Evolutionary conservation across 2,329 filamentous ascomycete genomes (phyloP).

Genomic region (Aureobasidium sp.): DNA sequence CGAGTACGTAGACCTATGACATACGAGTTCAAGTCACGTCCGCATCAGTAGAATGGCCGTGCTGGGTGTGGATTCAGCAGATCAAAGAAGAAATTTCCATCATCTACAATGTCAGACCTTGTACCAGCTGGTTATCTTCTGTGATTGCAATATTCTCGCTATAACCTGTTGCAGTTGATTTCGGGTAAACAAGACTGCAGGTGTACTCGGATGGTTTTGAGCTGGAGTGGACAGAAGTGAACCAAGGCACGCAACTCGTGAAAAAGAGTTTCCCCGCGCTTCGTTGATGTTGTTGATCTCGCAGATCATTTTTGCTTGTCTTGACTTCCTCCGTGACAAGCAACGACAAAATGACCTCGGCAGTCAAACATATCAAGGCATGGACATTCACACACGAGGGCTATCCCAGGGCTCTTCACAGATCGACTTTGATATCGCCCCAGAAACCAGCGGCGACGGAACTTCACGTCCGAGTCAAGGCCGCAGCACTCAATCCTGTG

Average conservation of each 20-base stretch:
- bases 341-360: not conserved
- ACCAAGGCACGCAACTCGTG: not conserved
- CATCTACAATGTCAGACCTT: too few relatives aligned
- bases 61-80: too few relatives aligned
- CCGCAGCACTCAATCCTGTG: slow-evolving; percentile 28
- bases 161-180: not conserved
- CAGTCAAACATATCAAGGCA: slow-evolving; percentile 17
- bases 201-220: too few relatives aligned
- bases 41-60: not conserved
- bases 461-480: slow-evolving; percentile 25
- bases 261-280: not conserved
- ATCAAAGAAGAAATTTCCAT: not conserved
- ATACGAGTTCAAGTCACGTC: not conserved
- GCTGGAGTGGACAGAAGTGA: not conserved
- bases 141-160: not conserved
- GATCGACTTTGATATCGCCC: slow-evolving; percentile 18
- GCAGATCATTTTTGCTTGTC: not conserved
- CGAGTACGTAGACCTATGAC: not conserved
- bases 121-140: not conserved
- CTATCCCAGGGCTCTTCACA: slow-evolving; percentile 23
- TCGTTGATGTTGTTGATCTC: not conserved
- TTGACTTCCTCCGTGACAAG: not conserved
- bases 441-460: slow-evolving; percentile 17
- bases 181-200: not conserved
- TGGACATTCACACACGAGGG: slow-evolving; percentile 27